Base-by-base conservation (phyloP, 768 basidiomycete species). In the Coprinopsis marcescibilis region DNA sequence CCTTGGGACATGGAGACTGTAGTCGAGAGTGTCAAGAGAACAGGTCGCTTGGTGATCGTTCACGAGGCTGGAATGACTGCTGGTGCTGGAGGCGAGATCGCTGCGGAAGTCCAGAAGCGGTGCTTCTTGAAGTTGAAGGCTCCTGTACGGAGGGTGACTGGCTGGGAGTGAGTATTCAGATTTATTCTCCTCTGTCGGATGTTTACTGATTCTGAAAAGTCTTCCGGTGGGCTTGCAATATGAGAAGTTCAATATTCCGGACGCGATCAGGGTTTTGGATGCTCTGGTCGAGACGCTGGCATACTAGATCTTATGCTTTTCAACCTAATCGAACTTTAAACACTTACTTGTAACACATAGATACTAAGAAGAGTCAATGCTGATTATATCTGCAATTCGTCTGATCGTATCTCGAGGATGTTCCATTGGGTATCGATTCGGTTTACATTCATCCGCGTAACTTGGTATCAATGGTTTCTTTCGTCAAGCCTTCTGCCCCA, bases 241-340 rank as follows among this genome's bases (percentile, higher is more conserved):
- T 56, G 93, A 97, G 69, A 93, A 89, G 65, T 95, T 96, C 65
- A 81, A 86, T 65, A 82, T 93, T 56, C 93, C 93, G 1, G 93
- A 96, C 60, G 72, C 85, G 2, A 71, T 97, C 52, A 76, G 91
- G 42, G 71, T 96, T 32, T 61, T 93, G 49, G 92, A 95, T 58
- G 86, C 81, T 19, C 68, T 94, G 10, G 72, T 94, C 39, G 87
- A 93, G 62, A 92, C 91, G 2, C 69, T 95, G 55, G 64, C 73
- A 21, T 95, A 83, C 62, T 89, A 53, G 54, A 51, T 40, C 43
- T 42, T n/a, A n/a, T n/a, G n/a, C n/a, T n/a, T n/a, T n/a, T 19
- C 46, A 52, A 47, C 42, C 35, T 21, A 17, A 33, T 36, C 21
- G 35, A 36, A n/a, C n/a, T n/a, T n/a, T n/a, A n/a, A n/a, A n/a